Evolutionary conservation across 495 filamentous ascomycete species (phyloP).

Genomic region (Pseudomonodictys pantanalensis): DNA sequence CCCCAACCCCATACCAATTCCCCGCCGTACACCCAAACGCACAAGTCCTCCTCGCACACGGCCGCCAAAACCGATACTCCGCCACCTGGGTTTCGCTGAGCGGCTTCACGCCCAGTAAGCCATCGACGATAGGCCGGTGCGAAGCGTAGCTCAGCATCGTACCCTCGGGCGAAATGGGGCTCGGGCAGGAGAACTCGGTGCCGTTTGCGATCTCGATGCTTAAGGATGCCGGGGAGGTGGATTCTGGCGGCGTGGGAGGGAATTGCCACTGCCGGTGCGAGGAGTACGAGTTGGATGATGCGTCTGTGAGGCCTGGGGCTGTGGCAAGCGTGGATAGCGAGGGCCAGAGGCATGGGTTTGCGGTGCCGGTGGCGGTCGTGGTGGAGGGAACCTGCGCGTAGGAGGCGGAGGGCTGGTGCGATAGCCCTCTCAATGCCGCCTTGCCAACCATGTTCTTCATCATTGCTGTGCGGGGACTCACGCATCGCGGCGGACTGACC

Average conservation of each 20-base stretch:
- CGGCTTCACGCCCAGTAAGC: slow-evolving; percentile 21
- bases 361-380: background rate
- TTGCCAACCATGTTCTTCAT: slow-evolving; percentile 23
- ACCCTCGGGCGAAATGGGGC: slow-evolving; percentile 8
- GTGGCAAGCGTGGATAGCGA: background rate
- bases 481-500: slow-evolving; percentile 6
- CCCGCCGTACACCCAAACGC: slow-evolving; percentile 24
- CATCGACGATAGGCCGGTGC: slow-evolving; percentile 7
- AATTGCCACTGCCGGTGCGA: too few relatives aligned
- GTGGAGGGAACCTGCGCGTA: background rate
- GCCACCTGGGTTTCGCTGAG: slow-evolving; percentile 27
- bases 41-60: slow-evolving; percentile 26
- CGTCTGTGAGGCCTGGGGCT: too few relatives aligned
- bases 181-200: background rate
- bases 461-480: slow-evolving; percentile 28
- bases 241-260: background rate
- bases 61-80: slow-evolving; percentile 32
- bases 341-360: background rate
- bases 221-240: background rate
- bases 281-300: too few relatives aligned
- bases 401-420: slow-evolving; percentile 2
- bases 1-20: background rate
- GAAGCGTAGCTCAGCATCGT: slow-evolving; percentile 22
- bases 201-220: slow-evolving; percentile 9
- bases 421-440: slow-evolving; percentile 5